Evolutionary conservation across 2,329 filamentous ascomycete genomes (phyloP), one percentile per base, ranked within the genome.

Genomic region (Xylaria sp.): DNA sequence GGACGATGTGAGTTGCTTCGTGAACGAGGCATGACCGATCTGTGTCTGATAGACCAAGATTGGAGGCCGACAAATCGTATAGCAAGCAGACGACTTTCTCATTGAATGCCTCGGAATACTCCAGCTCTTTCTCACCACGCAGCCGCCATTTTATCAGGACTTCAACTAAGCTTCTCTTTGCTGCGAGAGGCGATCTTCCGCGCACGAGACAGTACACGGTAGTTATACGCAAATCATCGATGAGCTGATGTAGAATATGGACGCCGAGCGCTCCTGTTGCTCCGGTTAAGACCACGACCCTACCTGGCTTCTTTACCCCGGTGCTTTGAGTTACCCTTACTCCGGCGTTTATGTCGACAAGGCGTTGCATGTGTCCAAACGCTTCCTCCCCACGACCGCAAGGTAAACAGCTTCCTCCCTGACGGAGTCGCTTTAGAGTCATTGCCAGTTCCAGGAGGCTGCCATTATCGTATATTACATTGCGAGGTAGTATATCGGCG

Each of bases 401-500:
- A 8, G 13, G 35, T n/a, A 11, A 50, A 7, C n/a, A 58, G 11
- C 37, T 52, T 6, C 2, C 13, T 16, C 52, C 55, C 19, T 49
- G 54, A 30, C 59, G 52, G 4, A 52, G 47, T 35, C 30, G 55
- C 39, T 49, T n/a, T 9, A 76, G 51, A 18, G 71, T 68, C 2
- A 55, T 54, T 0, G 69, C 60, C 3, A 76, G 52, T 0, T 52
- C 48, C 0, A 74, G 64, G n/a, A 86, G 72, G 1, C 77, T 84
- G 0, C 82, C 81, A 58, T 79, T 79, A 60, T 87, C 82, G 63
- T 87, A 85, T 0, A 88, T 78, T 1, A 87, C 69, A 59, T 83
- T 87, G 60, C 81, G 73, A 0, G 84, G 82, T 1, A 87, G 30
- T 0, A 46, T n/a, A 46, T 16, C 39, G 1, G 59, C 55, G 0